Conservation (phyloP, 345 rosid species). For the Gossypioides kirkii region DNA sequence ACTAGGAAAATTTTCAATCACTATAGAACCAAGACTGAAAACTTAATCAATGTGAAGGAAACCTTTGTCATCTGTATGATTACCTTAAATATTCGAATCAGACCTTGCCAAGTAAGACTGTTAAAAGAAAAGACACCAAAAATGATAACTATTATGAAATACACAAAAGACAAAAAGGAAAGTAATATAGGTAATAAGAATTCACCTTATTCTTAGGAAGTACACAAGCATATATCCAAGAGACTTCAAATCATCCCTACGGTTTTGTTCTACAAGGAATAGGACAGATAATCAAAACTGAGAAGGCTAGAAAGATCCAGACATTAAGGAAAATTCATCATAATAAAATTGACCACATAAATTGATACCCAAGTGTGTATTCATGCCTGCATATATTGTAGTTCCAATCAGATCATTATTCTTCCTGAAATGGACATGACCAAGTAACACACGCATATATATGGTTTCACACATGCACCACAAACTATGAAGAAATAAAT, state of each 20-base stretch:
- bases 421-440: constrained; percentile 43
- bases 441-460: not conserved
- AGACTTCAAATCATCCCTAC: constrained; percentile 80
- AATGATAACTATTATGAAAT: constrained; percentile 9
- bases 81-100: constrained; percentile 18
- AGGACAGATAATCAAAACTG: not conserved
- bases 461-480: not conserved
- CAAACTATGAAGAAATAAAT: not conserved
- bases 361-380: constrained; percentile 98
- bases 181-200: constrained; percentile 8
- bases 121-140: constrained; percentile 16
- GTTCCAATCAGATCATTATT: constrained; percentile 97
- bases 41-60: not conserved
- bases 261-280: constrained; percentile 60
- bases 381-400: constrained; percentile 99
- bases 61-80: not conserved
- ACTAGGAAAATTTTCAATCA: no score
- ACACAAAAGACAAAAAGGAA: not conserved
- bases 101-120: constrained; percentile 99
- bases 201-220: constrained; percentile 90
- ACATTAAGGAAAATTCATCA: not conserved
- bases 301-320: not conserved
- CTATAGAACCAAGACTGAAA: no score
- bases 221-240: constrained; percentile 98
- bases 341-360: constrained; percentile 4